Percentiles rank a stretch among this genome's conserved stretches.
Conservation (phyloP, 345 rosid species). For the Triadica sebifera region DNA sequence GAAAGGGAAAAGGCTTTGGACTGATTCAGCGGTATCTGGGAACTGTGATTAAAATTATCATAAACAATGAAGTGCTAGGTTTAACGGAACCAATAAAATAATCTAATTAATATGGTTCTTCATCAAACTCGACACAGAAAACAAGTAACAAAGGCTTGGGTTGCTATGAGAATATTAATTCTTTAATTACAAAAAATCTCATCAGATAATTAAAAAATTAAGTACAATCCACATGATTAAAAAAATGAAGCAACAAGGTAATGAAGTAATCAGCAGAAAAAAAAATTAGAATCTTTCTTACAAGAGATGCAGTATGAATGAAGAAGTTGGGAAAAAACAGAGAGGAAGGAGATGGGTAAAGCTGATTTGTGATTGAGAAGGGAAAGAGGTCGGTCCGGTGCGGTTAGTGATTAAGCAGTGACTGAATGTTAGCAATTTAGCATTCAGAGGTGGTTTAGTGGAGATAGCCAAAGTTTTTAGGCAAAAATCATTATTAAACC, state of each 20-base stretch:
- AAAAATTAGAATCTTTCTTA: no score
- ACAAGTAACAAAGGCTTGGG: neutral
- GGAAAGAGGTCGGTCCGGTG: no score
- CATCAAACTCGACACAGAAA: neutral
- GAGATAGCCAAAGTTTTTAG: no score
- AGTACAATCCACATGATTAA: neutral
- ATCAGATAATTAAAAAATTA: neutral
- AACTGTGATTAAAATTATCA: neutral
- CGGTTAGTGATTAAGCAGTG: no score
- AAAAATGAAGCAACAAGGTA: neutral
- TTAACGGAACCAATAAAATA: slow-evolving; percentile 1
- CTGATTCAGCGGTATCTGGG: neutral
- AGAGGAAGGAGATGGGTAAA: no score
- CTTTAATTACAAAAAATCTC: neutral
- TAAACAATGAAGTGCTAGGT: neutral
- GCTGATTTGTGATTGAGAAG: no score
- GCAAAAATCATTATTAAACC: no score
- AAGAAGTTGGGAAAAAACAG: no score
- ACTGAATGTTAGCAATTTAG: no score
- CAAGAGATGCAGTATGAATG: no score
- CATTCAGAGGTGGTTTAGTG: no score
- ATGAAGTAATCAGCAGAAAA: no score
- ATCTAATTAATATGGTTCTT: neutral
- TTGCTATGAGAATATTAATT: neutral
- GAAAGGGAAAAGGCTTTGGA: neutral